phyloP scores from a whole-genome alignment of 306 rosid species.

The Vicia faba region DNA sequence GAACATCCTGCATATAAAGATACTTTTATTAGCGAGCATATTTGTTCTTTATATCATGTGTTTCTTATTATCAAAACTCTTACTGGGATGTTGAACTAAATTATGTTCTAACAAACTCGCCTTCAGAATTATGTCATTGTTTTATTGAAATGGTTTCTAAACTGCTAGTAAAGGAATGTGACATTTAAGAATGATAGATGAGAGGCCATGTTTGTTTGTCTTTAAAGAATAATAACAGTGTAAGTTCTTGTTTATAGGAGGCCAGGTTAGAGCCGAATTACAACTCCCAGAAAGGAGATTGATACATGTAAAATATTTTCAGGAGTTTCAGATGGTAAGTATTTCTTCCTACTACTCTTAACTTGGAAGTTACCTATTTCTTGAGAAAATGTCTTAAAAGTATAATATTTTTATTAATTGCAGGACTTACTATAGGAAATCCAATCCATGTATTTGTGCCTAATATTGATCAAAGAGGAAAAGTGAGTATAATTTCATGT shows the following conservation, averaged over 20 bases:
- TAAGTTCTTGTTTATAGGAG: constrained; percentile 64
- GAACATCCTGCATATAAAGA: too few species aligned
- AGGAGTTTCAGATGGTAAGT: constrained; percentile 82
- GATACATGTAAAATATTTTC: constrained; percentile 89
- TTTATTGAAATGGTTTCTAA: constrained; percentile 4
- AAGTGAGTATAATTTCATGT: constrained; percentile 60
- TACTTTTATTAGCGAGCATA: too few species aligned
- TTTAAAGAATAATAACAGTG: constrained; percentile 39
- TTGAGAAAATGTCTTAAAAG: constrained; percentile 19
- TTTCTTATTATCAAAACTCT: too few species aligned
- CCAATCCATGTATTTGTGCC: constrained; percentile 92
- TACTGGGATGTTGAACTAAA: too few species aligned
- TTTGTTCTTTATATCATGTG: too few species aligned
- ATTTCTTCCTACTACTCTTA: constrained; percentile 22
- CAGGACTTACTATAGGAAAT: constrained; percentile 90
- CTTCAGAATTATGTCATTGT: constrained; percentile 7
- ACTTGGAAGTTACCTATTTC: constrained; percentile 8
- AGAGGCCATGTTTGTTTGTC: constrained; percentile 29
- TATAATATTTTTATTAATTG: constrained; percentile 42
- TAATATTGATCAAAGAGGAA: constrained; percentile 94
- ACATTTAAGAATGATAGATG: constrained; percentile 23
- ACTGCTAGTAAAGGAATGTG: constrained; percentile 18
- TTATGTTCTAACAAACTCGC: too few species aligned
- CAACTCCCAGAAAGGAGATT: constrained; percentile 98
- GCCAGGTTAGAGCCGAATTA: constrained; percentile 98